phyloP scores from a whole-genome alignment of 1,284 basidiomycete genomes.

The Ustilago hordei region DNA sequence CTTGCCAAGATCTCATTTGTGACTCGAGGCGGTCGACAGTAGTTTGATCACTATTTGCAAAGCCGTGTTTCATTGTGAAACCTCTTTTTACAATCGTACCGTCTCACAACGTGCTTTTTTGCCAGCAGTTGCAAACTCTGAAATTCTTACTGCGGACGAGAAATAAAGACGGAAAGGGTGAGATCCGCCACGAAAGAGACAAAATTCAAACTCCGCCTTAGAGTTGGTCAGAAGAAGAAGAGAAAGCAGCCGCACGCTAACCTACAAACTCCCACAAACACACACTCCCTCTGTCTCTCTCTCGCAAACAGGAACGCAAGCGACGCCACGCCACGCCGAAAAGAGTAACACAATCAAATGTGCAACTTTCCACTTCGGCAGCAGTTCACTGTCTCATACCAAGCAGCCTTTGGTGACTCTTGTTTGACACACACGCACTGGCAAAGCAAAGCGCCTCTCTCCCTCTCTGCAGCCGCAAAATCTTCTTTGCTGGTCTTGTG shows the following conservation, averaged over 20 bases:
- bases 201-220: constrained; percentile 11
- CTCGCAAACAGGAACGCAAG: not conserved
- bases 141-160: not conserved
- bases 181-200: constrained; percentile 11
- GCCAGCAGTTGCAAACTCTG: not conserved
- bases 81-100: not conserved
- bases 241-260: not conserved
- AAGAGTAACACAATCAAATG: not conserved
- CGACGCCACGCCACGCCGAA: not conserved
- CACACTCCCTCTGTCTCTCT: no score
- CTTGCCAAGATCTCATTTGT: not conserved
- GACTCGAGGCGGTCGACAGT: not conserved
- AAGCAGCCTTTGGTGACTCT: not conserved
- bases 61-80: constrained; percentile 3
- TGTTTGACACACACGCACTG: not conserved
- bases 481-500: constrained; percentile 1
- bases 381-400: not conserved
- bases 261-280: no score
- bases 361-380: not conserved
- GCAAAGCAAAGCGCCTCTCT: not conserved
- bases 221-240: not conserved
- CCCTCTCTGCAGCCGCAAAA: not conserved
- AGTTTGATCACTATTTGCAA: not conserved
- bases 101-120: not conserved
- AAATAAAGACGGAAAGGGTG: constrained; percentile 3